These are phyloP conservation scores for Murraya paniculata DNA, from an alignment of 345 rosid genomes.

Conservation along the genomic window DNA sequence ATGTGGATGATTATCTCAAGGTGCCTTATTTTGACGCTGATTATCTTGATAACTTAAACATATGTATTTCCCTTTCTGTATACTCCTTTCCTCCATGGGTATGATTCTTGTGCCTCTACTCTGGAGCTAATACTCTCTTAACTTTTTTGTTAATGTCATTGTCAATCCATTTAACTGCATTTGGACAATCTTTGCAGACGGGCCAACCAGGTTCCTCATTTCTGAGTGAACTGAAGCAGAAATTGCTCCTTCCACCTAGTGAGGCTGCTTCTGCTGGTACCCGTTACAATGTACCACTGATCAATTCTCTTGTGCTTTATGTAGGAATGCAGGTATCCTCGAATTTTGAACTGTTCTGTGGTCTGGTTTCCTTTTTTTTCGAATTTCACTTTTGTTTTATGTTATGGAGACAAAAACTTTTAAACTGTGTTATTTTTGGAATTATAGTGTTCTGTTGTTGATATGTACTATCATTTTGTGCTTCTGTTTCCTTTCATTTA, in stretches of 20 bases:
- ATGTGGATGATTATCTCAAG: constrained; percentile 93
- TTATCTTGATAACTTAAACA: neutral
- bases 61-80: neutral
- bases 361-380: neutral
- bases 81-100: neutral
- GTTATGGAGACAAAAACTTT: neutral
- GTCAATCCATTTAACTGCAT: neutral
- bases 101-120: neutral
- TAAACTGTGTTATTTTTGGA: neutral
- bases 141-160: neutral
- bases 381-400: neutral
- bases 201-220: constrained; percentile 73
- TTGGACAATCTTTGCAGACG: constrained; percentile 39
- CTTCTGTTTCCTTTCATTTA: neutral
- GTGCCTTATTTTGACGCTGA: constrained; percentile 26
- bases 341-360: neutral
- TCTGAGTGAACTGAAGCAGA: constrained; percentile 79
- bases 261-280: constrained; percentile 92
- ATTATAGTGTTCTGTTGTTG: neutral
- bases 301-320: constrained; percentile 95
- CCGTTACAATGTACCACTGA: constrained; percentile 79
- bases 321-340: constrained; percentile 91
- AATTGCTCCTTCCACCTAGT: constrained; percentile 62
- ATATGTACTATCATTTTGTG: neutral
- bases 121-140: neutral